Conservation (phyloP, 2,329 filamentous ascomycete genomes). For the Dactylellina sp. region DNA sequence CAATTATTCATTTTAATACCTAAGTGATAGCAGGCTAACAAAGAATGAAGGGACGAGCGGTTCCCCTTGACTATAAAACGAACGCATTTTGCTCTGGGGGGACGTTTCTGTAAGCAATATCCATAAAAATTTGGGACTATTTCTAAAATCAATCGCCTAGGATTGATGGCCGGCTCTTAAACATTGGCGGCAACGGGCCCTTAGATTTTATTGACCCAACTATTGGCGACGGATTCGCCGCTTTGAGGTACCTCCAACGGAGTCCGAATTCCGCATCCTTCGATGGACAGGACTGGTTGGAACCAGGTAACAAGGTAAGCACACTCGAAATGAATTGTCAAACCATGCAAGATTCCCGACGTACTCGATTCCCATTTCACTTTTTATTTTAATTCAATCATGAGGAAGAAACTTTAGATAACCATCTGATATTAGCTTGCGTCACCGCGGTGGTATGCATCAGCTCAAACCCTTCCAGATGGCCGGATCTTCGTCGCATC, state of each 20-base stretch:
- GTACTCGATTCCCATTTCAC: too few relatives aligned
- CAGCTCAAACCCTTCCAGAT: slow-evolving; percentile 71
- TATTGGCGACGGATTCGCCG: slow-evolving; percentile 71
- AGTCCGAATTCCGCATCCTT: slow-evolving; percentile 65
- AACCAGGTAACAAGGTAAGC: slow-evolving; percentile 68
- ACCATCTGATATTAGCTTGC: slow-evolving; percentile 62
- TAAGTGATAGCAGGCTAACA: slow-evolving; percentile 59
- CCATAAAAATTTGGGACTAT: background rate
- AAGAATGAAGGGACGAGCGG: slow-evolving; percentile 30
- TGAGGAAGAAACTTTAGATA: too few relatives aligned
- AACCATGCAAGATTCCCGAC: too few relatives aligned
- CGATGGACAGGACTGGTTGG: slow-evolving; percentile 68
- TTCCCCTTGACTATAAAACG: slow-evolving; percentile 63
- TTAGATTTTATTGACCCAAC: slow-evolving; percentile 70
- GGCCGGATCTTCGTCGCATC: slow-evolving; percentile 72
- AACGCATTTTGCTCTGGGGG: slow-evolving; percentile 74
- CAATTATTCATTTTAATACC: slow-evolving; percentile 66
- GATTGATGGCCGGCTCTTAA: slow-evolving; percentile 69
- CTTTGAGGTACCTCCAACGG: slow-evolving; percentile 69
- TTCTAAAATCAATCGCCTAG: slow-evolving; percentile 6
- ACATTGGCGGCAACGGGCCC: slow-evolving; percentile 71
- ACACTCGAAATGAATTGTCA: background rate
- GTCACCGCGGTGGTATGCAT: slow-evolving; percentile 72
- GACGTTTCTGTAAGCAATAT: slow-evolving; percentile 66
- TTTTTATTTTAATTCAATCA: too few relatives aligned